Percentiles rank a stretch among this genome's conserved stretches.
Evolutionary conservation across 139 green algal species (phyloP).

Genomic region (Coelastrella sp.): DNA sequence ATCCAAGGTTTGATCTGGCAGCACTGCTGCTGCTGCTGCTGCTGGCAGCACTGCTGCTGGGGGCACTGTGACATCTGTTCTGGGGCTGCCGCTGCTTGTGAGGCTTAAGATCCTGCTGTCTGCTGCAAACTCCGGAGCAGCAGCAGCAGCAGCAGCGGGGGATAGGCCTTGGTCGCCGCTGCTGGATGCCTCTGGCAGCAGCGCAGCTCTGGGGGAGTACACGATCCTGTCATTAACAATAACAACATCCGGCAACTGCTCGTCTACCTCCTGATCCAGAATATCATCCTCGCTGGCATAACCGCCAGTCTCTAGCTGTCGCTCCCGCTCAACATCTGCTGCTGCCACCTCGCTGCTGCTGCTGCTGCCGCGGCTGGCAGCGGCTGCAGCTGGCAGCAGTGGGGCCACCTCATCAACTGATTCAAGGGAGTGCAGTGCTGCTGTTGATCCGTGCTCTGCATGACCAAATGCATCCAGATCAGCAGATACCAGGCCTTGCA

Average conservation of each 20-base stretch:
- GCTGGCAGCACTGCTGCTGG: background rate
- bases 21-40: background rate
- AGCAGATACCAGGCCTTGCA: background rate
- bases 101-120: background rate
- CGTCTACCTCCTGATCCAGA: background rate
- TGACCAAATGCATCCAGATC: background rate
- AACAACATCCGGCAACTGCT: background rate
- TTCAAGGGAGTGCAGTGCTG: background rate
- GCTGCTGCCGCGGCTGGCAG: background rate
- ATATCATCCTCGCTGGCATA: background rate
- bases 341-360: background rate
- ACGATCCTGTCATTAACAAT: background rate
- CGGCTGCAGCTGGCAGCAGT: background rate
- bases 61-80: background rate
- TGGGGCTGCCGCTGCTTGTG: background rate
- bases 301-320: background rate
- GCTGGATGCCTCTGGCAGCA: background rate
- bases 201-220: background rate
- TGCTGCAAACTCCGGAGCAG: background rate
- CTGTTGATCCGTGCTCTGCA: background rate
- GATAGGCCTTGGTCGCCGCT: background rate
- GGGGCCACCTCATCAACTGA: background rate
- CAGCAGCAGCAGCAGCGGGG: background rate
- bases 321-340: background rate
- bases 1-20: background rate